Percentiles rank a stretch among this genome's conserved stretches.
Evolutionary conservation across 2,329 filamentous ascomycete genomes (phyloP).

Genomic region (Xylariaceae sp.): DNA sequence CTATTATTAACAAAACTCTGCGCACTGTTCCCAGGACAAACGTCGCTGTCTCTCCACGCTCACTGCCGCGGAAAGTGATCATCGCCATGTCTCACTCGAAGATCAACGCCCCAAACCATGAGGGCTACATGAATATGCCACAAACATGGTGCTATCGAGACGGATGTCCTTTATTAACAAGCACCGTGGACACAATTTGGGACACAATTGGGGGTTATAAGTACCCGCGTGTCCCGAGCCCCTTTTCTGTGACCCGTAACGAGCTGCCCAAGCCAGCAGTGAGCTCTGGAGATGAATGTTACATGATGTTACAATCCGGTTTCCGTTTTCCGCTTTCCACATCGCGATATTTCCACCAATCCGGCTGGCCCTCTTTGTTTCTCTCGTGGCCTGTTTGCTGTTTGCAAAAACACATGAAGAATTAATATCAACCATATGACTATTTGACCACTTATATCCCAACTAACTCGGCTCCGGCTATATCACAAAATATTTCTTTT

Average conservation of each 20-base stretch:
- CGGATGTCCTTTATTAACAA: no score
- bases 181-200: no score
- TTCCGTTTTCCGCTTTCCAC: neutral
- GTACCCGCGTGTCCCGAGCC: neutral
- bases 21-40: neutral
- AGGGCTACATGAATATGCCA: neutral
- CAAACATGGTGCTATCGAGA: no score
- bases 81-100: neutral
- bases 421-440: neutral
- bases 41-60: neutral
- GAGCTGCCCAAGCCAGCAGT: neutral
- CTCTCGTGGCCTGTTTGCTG: neutral
- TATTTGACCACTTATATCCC: no score
- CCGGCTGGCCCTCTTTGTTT: neutral
- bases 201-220: no score
- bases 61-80: neutral
- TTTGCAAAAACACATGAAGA: no score
- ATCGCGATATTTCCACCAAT: conserved; percentile 8
- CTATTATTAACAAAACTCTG: neutral
- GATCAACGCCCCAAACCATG: neutral
- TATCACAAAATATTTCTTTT: neutral
- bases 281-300: no score
- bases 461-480: no score
- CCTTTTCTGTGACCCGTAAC: neutral
- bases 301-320: neutral